Conservation (phyloP, 75 land plant genomes). For the Pinus tabuliformis region DNA sequence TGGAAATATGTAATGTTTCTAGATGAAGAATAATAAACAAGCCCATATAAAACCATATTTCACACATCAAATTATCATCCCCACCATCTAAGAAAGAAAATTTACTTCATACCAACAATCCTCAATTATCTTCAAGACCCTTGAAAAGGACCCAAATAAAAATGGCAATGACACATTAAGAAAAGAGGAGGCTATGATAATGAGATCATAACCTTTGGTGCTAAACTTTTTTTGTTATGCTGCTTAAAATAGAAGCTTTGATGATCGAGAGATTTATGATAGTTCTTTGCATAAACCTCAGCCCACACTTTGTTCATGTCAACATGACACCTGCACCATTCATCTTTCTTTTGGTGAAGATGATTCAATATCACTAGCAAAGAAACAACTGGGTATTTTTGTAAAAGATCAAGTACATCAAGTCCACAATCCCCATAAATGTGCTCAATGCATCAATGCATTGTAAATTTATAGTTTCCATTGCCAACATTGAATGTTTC, state of each 20-base stretch:
- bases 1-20: too few relatives aligned
- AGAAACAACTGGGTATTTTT: slow-evolving; percentile 53
- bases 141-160: too few relatives aligned
- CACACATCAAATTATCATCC: too few relatives aligned
- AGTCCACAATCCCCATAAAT: slow-evolving; percentile 89
- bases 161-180: background rate
- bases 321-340: slow-evolving; percentile 65
- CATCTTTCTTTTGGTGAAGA: slow-evolving; percentile 84
- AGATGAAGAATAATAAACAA: too few relatives aligned
- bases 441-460: slow-evolving; percentile 86
- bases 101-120: too few relatives aligned
- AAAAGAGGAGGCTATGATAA: background rate
- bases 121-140: too few relatives aligned
- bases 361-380: slow-evolving; percentile 75
- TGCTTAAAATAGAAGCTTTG: slow-evolving; percentile 91
- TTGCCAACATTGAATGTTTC: too few relatives aligned
- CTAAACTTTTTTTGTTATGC: slow-evolving; percentile 79
- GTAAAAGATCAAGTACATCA: slow-evolving; percentile 67
- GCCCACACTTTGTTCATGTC: slow-evolving; percentile 95
- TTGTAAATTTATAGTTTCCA: slow-evolving; percentile 72
- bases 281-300: slow-evolving; percentile 82
- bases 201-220: slow-evolving; percentile 51
- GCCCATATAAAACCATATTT: too few relatives aligned
- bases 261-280: slow-evolving; percentile 90
- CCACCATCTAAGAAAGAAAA: too few relatives aligned